Base-by-base conservation (phyloP, 2,329 filamentous ascomycete genomes). In the Didymellaceae sp. region DNA sequence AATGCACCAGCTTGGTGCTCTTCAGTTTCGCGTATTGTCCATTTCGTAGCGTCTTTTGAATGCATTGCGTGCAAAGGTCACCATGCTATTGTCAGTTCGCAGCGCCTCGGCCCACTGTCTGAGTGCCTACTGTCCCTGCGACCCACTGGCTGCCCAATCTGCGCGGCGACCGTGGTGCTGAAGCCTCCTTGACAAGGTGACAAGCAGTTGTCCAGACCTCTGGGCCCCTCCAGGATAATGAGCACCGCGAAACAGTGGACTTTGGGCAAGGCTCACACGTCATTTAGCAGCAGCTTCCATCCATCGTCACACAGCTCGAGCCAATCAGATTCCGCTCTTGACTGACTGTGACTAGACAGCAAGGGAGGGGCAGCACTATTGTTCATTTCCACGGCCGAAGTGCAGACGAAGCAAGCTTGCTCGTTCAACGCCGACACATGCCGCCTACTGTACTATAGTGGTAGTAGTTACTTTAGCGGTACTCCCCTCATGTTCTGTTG, bases 111-210 rank as follows among this genome's bases (percentile, higher is more conserved):
- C 50, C 33, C 50, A 52, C 41, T 33, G 24, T 39, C 38, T 35
- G 38, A 32, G 37, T 35, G 38, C 22, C 48, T 14, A 46, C 42
- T 42, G 37, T 39, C 32, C 42, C 32, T 25, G 35, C 39, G 58
- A 45, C 49, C 60, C 60, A 56, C 56, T 48, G 35, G 46, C 57
- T 42, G 45, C 52, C 55, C 54, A 43, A 59, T 45, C 35, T 63
- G 49, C 54, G 56, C 58, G 45, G 50, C 35, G 55, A 84, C 85
- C 40, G 78, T 77, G 54, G 85, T 81, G 52, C 89, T 89, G 86
- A 86, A 86, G 66, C 87, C 84, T 57, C 78, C 94, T 60, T 77
- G 48, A 52, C 48, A 45, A 46, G 31, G 42, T 87, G 42, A 83
- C 90, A 65, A 82, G 86, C 61, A 84, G 33, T 48, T 57, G 34